These are phyloP conservation scores for Cyberlindnera mycetangii DNA, from an alignment of 805 yeast genomes.

Conservation along the genomic window DNA sequence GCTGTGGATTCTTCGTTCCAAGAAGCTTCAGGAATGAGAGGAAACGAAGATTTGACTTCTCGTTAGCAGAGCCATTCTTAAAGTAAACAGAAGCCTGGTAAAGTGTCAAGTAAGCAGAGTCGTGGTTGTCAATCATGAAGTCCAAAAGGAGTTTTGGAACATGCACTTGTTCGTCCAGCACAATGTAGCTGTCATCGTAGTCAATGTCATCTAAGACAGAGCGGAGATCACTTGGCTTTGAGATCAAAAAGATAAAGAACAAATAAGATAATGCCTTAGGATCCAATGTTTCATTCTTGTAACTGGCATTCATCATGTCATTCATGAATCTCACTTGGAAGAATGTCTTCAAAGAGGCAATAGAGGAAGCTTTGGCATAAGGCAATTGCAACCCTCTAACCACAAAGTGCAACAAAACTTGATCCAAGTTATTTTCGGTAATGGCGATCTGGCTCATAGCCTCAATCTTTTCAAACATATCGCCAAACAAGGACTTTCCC, in stretches of 20 bases:
- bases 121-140: constrained; percentile 31
- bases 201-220: constrained; percentile 34
- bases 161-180: constrained; percentile 32
- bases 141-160: constrained; percentile 37
- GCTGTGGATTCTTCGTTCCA: constrained; percentile 31
- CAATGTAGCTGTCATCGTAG: constrained; percentile 31
- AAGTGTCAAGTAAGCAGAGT: constrained; percentile 32
- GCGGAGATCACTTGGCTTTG: constrained; percentile 36
- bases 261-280: constrained; percentile 24
- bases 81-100: constrained; percentile 35
- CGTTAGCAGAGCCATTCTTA: constrained; percentile 33
- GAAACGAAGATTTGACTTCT: constrained; percentile 34
- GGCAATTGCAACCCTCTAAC: constrained; percentile 60
- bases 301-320: constrained; percentile 20
- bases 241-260: constrained; percentile 35
- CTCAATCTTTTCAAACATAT: constrained; percentile 43
- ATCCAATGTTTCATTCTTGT: constrained; percentile 6
- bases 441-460: constrained; percentile 36
- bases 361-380: constrained; percentile 48
- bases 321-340: constrained; percentile 43
- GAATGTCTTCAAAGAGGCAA: constrained; percentile 41
- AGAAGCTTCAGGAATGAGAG: constrained; percentile 31
- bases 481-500: constrained; percentile 35
- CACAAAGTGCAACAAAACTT: constrained; percentile 43
- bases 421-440: constrained; percentile 46